phyloP scores from a whole-genome alignment of 306 rosid species.

The Corylus heterophylla region DNA sequence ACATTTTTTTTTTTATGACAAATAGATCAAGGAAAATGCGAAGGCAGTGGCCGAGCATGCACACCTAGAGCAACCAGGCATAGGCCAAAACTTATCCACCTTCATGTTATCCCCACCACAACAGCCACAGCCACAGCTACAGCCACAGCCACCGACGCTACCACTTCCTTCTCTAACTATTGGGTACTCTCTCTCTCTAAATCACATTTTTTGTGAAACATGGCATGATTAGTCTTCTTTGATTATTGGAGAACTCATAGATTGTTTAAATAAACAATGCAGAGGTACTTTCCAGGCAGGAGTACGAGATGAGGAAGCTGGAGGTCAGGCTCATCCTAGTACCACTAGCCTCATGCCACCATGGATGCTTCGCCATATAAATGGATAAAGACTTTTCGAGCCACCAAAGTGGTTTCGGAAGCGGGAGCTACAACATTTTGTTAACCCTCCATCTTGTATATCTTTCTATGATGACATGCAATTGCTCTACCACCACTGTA shows the following conservation, averaged over 20 bases:
- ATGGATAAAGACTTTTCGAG: conserved; percentile 16
- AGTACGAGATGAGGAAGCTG: conserved; percentile 38
- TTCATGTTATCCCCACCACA: conserved; percentile 36
- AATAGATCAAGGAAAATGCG: conserved; percentile 61
- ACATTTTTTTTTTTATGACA: conserved; percentile 12
- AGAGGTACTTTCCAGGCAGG: conserved; percentile 43
- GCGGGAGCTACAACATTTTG: conserved; percentile 10
- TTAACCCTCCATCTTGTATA: neutral
- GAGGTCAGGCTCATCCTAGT: conserved; percentile 30
- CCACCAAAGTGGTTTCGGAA: neutral
- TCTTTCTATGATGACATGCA: neutral
- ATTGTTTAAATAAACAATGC: conserved; percentile 24
- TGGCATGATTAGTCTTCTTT: neutral
- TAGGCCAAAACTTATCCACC: conserved; percentile 41
- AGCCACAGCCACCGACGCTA: conserved; percentile 17
- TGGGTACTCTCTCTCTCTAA: conserved; percentile 38
- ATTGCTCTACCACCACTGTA: neutral
- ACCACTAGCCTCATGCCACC: conserved; percentile 45
- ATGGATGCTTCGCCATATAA: conserved; percentile 69
- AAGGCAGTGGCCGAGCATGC: conserved; percentile 31
- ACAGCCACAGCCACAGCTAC: conserved; percentile 13
- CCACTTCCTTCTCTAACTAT: conserved; percentile 46
- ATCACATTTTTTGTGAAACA: neutral
- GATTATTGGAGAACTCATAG: neutral
- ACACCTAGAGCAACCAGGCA: conserved; percentile 29